Percentiles rank a stretch among this genome's conserved stretches.
Evolutionary conservation across 352 stramenopile genomes (phyloP).

Genomic region (Globisporangium canariense): DNA sequence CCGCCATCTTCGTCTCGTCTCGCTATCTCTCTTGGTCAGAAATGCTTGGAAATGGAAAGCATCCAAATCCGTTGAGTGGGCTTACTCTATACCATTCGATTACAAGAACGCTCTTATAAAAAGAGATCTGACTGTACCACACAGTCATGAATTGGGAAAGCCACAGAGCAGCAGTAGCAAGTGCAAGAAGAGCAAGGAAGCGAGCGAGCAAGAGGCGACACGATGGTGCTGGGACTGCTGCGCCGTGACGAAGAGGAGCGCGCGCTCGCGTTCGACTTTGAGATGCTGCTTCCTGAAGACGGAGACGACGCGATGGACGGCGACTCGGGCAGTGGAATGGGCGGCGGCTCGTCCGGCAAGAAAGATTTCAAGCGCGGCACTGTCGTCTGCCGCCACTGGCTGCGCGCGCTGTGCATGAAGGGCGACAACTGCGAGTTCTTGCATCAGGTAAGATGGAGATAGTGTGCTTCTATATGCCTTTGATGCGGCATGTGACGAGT

Average conservation of each 20-base stretch:
- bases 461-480: background rate
- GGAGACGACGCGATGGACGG: conserved; percentile 50
- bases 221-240: conserved; percentile 75
- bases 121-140: no score
- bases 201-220: background rate
- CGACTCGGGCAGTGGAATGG: conserved; percentile 33
- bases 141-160: no score
- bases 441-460: conserved; percentile 53
- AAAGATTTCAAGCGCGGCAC: conserved; percentile 92
- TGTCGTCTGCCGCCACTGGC: conserved; percentile 97
- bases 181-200: background rate
- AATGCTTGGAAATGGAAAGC: conserved; percentile 2
- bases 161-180: no score
- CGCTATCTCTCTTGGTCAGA: background rate
- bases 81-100: background rate
- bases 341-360: conserved; percentile 45
- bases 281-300: conserved; percentile 68
- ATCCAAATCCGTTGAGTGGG: background rate
- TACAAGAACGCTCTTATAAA: conserved; percentile 1
- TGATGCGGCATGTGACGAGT: background rate
- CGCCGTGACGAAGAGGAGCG: conserved; percentile 82
- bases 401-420: conserved; percentile 98
- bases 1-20: conserved; percentile 13
- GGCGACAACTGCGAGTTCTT: conserved; percentile 97
- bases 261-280: conserved; percentile 80